Base-by-base conservation (phyloP, 2,329 filamentous ascomycete genomes). In the Colletotrichum tofieldiae region DNA sequence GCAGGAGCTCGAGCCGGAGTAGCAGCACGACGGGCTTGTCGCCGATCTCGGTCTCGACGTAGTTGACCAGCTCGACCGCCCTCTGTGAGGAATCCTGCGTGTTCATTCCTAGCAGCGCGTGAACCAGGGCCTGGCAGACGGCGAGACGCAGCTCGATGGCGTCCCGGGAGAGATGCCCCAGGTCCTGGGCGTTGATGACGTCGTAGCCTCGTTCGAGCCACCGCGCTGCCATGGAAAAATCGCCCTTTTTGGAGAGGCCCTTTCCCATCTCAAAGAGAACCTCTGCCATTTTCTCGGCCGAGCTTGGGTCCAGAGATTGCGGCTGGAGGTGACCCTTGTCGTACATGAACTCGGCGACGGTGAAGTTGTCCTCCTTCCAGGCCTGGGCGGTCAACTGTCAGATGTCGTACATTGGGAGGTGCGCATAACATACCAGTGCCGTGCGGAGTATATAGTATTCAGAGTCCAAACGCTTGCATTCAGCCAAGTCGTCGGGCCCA, bases 271-370 rank as follows among this genome's bases (percentile, higher is more conserved):
- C 90, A 74, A 92, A 93, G 9, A 95, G 85, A 2, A 92, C 83
- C 75, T 94, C 91, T 5, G 91, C 88, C 54, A 95, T 81, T 47
- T 84, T 86, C 78, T 95, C 92, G 2, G 87, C 85, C 1, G 86
- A 86, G 2, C 81, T 73, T 0, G 86, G 80, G 54, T 91, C 86
- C 2, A 89, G 78, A 0, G 64, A 77, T 29, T 77, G 77, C 47
- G 76, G 80, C 12, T 82, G 79, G n/a, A 73, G 82, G 76, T 83
- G 82, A 1, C 90, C 81, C 76, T 93, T 93, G 45, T 81, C 81
- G 80, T 92, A 95, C 86, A 96, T 90, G 79, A 94, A 90, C 66
- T 97, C 94, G 37, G 94, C 93, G 59, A 95, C 88, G 69, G 96
- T 93, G 18, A 93, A 85, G 51, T 92, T 89, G 51, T 89, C 86